phyloP scores from a whole-genome alignment of 1,139 yeast genomes.

The Tardiomyces depauwii region DNA sequence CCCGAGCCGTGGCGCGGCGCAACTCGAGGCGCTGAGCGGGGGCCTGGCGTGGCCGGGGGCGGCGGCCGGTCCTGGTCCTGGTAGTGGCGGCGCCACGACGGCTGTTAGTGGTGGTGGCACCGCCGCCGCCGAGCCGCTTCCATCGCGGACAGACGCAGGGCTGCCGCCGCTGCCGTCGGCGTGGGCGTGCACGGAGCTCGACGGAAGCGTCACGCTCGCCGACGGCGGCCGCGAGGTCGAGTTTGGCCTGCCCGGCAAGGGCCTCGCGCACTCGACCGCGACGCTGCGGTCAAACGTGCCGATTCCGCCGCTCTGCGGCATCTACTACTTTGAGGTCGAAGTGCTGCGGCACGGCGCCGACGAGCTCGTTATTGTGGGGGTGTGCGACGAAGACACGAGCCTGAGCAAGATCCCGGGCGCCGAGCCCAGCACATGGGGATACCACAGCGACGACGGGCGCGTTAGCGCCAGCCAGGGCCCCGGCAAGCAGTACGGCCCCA shows the following conservation, averaged over 20 bases:
- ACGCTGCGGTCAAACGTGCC: conserved; percentile 32
- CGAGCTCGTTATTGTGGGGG: conserved; percentile 23
- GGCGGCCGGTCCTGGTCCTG: neutral
- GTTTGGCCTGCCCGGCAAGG: conserved; percentile 1
- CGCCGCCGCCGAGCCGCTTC: neutral
- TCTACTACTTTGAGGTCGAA: conserved; percentile 48
- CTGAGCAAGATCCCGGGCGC: conserved; percentile 32
- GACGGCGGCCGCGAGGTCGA: conserved; percentile 9
- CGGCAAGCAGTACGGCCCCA: conserved; percentile 33
- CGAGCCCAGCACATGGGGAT: conserved; percentile 43
- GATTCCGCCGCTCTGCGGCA: conserved; percentile 35
- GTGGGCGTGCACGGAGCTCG: conserved; percentile 13
- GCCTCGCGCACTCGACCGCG: conserved; percentile 1
- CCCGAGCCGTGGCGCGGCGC: conserved; percentile 17
- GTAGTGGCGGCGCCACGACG: neutral
- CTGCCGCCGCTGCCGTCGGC: conserved; percentile 15
- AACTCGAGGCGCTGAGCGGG: conserved; percentile 7
- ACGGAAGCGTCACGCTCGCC: conserved; percentile 4
- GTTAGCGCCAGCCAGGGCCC: conserved; percentile 33
- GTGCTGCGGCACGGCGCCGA: conserved; percentile 21
- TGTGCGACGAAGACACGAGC: conserved; percentile 20
- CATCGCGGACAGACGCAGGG: neutral
- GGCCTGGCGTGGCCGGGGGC: neutral
- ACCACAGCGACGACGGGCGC: conserved; percentile 47
- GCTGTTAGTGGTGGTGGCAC: neutral